Evolutionary conservation across 352 stramenopile species (phyloP).

Genomic region (Phytophthora sp.): DNA sequence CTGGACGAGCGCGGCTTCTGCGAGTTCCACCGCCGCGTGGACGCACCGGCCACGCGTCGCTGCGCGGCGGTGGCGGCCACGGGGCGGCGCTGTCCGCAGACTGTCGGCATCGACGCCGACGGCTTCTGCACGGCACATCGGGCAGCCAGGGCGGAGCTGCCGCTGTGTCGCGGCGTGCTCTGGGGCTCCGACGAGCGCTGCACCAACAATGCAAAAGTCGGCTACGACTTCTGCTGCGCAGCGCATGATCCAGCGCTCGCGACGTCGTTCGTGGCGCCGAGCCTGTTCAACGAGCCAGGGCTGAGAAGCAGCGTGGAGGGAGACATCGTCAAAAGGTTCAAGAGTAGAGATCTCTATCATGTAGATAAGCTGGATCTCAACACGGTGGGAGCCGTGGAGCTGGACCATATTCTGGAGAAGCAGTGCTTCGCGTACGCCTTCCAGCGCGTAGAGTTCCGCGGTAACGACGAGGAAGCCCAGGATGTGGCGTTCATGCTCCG

Average conservation of each 20-base stretch:
- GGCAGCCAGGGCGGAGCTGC: not conserved
- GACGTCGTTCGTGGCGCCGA: constrained; percentile 21
- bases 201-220: constrained; percentile 23
- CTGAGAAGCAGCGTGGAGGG: constrained; percentile 14
- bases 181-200: not conserved
- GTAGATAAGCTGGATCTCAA: constrained; percentile 19
- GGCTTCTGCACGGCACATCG: constrained; percentile 22
- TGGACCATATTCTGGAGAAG: constrained; percentile 50
- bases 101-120: constrained; percentile 15
- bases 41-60: not conserved
- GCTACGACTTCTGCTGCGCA: constrained; percentile 38
- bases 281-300: constrained; percentile 22
- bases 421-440: constrained; percentile 44
- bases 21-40: not conserved
- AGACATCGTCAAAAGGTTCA: constrained; percentile 14
- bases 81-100: not conserved
- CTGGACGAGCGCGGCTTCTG: not conserved
- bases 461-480: not conserved
- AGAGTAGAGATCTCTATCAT: constrained; percentile 35
- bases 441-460: constrained; percentile 9
- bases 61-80: not conserved
- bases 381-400: constrained; percentile 6
- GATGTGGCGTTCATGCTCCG: constrained; percentile 19
- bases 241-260: constrained; percentile 25
- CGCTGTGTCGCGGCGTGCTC: constrained; percentile 8